Evolutionary conservation across 768 basidiomycete genomes (phyloP).

Genomic region (Pleurotus cornucopiae): DNA sequence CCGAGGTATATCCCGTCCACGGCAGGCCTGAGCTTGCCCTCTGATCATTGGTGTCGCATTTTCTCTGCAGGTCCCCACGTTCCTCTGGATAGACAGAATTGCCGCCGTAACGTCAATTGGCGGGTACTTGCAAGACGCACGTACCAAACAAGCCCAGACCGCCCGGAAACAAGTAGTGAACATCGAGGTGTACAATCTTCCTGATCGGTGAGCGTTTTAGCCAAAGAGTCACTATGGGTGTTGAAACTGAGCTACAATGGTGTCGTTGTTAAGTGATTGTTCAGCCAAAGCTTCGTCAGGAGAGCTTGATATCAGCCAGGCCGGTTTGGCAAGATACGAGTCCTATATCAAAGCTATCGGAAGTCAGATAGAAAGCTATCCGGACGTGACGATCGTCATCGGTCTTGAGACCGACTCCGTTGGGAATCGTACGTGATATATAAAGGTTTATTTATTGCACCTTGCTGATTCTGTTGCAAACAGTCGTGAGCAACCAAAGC

Average conservation of each 20-base stretch:
- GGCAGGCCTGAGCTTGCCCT: neutral
- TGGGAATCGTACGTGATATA: slow-evolving; percentile 17
- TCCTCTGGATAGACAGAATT: slow-evolving; percentile 15
- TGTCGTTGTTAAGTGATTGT: slow-evolving; percentile 20
- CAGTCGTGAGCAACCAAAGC: slow-evolving; percentile 22
- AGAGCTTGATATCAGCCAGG: slow-evolving; percentile 23
- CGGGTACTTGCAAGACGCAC: slow-evolving; percentile 7
- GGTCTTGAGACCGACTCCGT: slow-evolving; percentile 29
- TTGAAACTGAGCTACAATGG: neutral
- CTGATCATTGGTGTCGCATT: neutral
- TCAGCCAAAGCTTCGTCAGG: slow-evolving; percentile 27
- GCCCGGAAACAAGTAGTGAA: slow-evolving; percentile 22
- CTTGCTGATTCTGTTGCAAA: neutral
- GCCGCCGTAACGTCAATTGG: slow-evolving; percentile 5
- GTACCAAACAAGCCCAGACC: neutral
- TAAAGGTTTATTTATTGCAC: neutral
- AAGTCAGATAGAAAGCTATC: slow-evolving; percentile 15
- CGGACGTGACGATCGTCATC: slow-evolving; percentile 21
- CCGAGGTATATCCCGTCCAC: neutral
- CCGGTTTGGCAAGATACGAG: slow-evolving; percentile 26
- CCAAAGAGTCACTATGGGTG: no score
- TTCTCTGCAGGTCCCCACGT: slow-evolving; percentile 14
- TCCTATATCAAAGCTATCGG: slow-evolving; percentile 23
- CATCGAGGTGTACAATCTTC: slow-evolving; percentile 29
- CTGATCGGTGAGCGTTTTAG: slow-evolving; percentile 15